Percentiles rank a stretch among this genome's conserved stretches.
Evolutionary conservation across 495 filamentous ascomycete genomes (phyloP).

Genomic region (Penicillium pulvis): DNA sequence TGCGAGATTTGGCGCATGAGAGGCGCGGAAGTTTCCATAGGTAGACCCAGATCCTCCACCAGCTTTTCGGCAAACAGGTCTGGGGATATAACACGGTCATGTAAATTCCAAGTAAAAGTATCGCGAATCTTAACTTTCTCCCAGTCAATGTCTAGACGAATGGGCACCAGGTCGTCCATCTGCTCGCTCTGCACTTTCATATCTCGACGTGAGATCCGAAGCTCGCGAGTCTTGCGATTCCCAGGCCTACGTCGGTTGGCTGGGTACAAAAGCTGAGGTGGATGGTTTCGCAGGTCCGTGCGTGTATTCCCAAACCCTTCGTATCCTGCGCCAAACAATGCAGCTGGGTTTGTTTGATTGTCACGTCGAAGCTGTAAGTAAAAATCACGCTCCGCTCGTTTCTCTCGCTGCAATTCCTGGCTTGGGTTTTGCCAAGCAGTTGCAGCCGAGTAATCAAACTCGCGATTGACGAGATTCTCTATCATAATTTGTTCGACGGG

Average conservation of each 20-base stretch:
- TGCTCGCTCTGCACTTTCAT: slow-evolving; percentile 82
- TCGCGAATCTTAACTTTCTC: slow-evolving; percentile 95
- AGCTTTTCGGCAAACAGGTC: slow-evolving; percentile 86
- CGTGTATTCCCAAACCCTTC: slow-evolving; percentile 84
- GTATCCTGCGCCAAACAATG: slow-evolving; percentile 79
- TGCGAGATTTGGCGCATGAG: slow-evolving; percentile 76
- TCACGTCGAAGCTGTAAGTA: slow-evolving; percentile 52
- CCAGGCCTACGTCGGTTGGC: slow-evolving; percentile 69
- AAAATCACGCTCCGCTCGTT: slow-evolving; percentile 56
- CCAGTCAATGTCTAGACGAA: slow-evolving; percentile 91
- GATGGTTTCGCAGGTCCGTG: slow-evolving; percentile 63
- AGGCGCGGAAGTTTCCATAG: slow-evolving; percentile 60
- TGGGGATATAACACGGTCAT: slow-evolving; percentile 77
- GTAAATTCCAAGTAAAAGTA: slow-evolving; percentile 98
- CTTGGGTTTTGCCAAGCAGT: slow-evolving; percentile 44
- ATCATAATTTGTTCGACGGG: slow-evolving; percentile 61
- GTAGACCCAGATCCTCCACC: slow-evolving; percentile 86
- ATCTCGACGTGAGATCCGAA: slow-evolving; percentile 75
- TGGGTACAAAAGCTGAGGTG: slow-evolving; percentile 73
- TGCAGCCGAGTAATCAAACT: slow-evolving; percentile 66
- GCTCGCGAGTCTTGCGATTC: slow-evolving; percentile 66
- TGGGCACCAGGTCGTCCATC: slow-evolving; percentile 85
- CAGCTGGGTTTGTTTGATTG: slow-evolving; percentile 57
- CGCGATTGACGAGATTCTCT: slow-evolving; percentile 76
- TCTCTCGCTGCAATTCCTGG: slow-evolving; percentile 52